A percentile compares a stretch with the other conserved stretches of the same genome.
Conservation (phyloP, 192 early-diverging fungal genomes). For the Coemansia furcata region DNA sequence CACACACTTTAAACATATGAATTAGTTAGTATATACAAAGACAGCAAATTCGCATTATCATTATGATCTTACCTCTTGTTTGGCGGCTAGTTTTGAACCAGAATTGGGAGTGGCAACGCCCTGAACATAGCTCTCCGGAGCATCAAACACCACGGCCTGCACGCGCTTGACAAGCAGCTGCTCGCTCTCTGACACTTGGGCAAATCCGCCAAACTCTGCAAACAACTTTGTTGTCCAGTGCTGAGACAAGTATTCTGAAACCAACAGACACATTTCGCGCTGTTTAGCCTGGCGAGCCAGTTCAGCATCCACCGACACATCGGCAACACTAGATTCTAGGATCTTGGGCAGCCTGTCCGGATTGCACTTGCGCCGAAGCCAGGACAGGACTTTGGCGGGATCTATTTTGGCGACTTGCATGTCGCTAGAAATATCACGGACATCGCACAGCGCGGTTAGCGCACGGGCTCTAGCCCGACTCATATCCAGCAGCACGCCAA, state of each 20-base stretch:
- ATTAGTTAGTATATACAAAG: not conserved
- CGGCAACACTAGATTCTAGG: not conserved
- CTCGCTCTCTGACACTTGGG: constrained; percentile 9
- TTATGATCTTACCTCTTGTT: constrained; percentile 7
- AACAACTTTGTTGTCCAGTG: constrained; percentile 24
- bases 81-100: not conserved
- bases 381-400: constrained; percentile 12
- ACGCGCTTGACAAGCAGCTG: constrained; percentile 6
- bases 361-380: constrained; percentile 42
- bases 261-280: constrained; percentile 42
- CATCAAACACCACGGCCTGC: constrained; percentile 21
- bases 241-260: constrained; percentile 35
- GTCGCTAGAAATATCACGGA: constrained; percentile 11
- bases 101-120: constrained; percentile 16
- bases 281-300: constrained; percentile 3
- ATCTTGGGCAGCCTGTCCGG: constrained; percentile 6
- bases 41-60: not conserved
- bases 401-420: constrained; percentile 29
- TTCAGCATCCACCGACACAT: not conserved
- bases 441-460: constrained; percentile 24
- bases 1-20: not conserved
- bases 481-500: constrained; percentile 18
- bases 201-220: constrained; percentile 30
- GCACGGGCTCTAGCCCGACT: not conserved
- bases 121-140: constrained; percentile 28